Evolutionary conservation across 805 yeast species (phyloP), one percentile per base, ranked within the genome.

Genomic region (Wickerhamiella azyma): DNA sequence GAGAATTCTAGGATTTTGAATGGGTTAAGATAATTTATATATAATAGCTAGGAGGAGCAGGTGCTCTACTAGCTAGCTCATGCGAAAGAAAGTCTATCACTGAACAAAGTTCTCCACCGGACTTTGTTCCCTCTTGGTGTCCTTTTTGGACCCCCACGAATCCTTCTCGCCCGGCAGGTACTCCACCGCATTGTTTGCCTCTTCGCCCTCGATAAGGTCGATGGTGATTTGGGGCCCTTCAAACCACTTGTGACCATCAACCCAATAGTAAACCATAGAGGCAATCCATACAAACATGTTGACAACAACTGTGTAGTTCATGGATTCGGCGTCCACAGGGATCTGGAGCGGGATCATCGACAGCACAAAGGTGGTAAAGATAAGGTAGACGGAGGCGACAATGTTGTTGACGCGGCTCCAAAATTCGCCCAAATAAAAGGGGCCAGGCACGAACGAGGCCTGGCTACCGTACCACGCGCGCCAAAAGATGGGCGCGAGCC

Each of bases 301-400:
- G 51, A 81, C 75, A 2, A 75, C 84, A 51, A 69, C 70, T 0
- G 85, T 76, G 59, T 81, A 81, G 62, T 81, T 81, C 88, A 80
- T 80, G 19, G 75, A 62, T 24, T 64, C 63, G 24, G 50, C 44
- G 17, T 55, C 49, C 10, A 47, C 51, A 3, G 71, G 74, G 14
- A 54, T 50, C 26, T 59, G 62, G 0, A 54, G 46, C 18, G 92
- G 89, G 66, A 81, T 72, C 79, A 76, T 75, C 37, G 72, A 66
- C 61, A 80, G 59, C 19, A 76, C 62, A 41, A 52, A 50, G 29
- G 79, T 74, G 46, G 72, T 69, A 54, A 73, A 81, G 0, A 56
- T 52, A 45, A 74, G 68, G 69, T 76, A 81, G 4, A 61, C 39
- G 7, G 67, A 67, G 0, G 82, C 67, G 16, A 67, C 54, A 58